Conservation (phyloP, 2,329 filamentous ascomycete genomes). For the Pseudogymnoascus sp. region DNA sequence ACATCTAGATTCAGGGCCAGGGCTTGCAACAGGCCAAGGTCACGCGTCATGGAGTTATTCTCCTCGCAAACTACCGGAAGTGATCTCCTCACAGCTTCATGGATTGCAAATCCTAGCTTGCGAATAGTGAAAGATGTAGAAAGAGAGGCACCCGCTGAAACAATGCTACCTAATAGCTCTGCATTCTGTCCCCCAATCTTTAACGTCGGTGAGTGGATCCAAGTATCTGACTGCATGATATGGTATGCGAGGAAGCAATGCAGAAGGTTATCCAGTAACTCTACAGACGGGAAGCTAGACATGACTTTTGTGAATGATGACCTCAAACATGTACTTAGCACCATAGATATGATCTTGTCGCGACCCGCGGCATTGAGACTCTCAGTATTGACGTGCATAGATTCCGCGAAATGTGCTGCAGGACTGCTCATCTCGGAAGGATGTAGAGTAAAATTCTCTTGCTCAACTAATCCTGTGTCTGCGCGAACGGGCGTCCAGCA, state of each 20-base stretch:
- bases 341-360: conserved; percentile 22
- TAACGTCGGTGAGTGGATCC: conserved; percentile 21
- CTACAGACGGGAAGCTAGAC: conserved; percentile 21
- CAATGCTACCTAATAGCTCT: conserved; percentile 18
- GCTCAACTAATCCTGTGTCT: background rate
- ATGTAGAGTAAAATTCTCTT: background rate
- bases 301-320: conserved; percentile 14
- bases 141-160: conserved; percentile 19
- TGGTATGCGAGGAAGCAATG: conserved; percentile 19
- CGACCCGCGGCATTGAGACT: background rate
- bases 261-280: conserved; percentile 19
- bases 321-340: conserved; percentile 15
- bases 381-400: background rate
- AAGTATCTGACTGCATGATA: conserved; percentile 17
- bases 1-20: conserved; percentile 46
- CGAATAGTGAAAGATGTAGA: conserved; percentile 17
- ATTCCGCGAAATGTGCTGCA: background rate
- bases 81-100: conserved; percentile 21
- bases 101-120: conserved; percentile 24
- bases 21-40: conserved; percentile 46
- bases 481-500: background rate
- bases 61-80: conserved; percentile 36
- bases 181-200: background rate
- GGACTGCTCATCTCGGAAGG: background rate
- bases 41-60: conserved; percentile 44